Conservation (phyloP, 495 filamentous ascomycete species). For the Aspergillus cristatus region DNA sequence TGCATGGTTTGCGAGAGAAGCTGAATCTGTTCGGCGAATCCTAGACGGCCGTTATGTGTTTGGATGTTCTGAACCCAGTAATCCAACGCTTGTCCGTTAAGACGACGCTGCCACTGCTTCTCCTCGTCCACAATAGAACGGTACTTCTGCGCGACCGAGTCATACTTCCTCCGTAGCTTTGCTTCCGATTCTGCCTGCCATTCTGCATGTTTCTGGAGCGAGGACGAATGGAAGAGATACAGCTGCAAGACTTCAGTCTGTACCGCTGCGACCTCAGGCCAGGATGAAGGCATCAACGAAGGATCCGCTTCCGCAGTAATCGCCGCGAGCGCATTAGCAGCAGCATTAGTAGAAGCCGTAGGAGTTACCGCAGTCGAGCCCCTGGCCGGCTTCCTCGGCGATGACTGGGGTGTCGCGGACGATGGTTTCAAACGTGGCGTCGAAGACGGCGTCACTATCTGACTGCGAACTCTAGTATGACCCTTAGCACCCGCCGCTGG, state of each 20-base stretch:
- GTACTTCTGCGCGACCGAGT: slow-evolving; percentile 28
- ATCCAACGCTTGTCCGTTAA: slow-evolving; percentile 32
- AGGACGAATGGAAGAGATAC: slow-evolving; percentile 52
- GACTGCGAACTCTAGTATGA: slow-evolving; percentile 30
- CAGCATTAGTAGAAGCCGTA: slow-evolving; percentile 6
- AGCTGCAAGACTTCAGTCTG: slow-evolving; percentile 69
- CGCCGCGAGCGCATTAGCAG: too few species aligned
- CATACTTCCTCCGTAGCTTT: slow-evolving; percentile 29
- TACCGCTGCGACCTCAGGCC: slow-evolving; percentile 50
- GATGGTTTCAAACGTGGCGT: slow-evolving; percentile 35
- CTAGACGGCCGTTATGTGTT: slow-evolving; percentile 18
- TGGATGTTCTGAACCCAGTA: slow-evolving; percentile 29
- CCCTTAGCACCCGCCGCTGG: slow-evolving; percentile 7
- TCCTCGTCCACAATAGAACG: slow-evolving; percentile 24
- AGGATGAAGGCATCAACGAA: slow-evolving; percentile 28
- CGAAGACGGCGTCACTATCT: slow-evolving; percentile 14
- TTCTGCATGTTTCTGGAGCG: slow-evolving; percentile 20
- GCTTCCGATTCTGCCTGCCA: slow-evolving; percentile 29
- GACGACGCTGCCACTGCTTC: slow-evolving; percentile 25
- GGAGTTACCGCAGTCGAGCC: slow-evolving; percentile 37
- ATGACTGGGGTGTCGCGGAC: slow-evolving; percentile 60
- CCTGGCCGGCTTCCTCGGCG: slow-evolving; percentile 55
- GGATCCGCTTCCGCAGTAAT: slow-evolving; percentile 4
- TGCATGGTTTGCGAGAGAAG: slow-evolving; percentile 33
- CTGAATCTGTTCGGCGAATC: slow-evolving; percentile 34